These are phyloP conservation scores for Lepidium didymum DNA, from an alignment of 345 rosid species.

Conservation along the genomic window DNA sequence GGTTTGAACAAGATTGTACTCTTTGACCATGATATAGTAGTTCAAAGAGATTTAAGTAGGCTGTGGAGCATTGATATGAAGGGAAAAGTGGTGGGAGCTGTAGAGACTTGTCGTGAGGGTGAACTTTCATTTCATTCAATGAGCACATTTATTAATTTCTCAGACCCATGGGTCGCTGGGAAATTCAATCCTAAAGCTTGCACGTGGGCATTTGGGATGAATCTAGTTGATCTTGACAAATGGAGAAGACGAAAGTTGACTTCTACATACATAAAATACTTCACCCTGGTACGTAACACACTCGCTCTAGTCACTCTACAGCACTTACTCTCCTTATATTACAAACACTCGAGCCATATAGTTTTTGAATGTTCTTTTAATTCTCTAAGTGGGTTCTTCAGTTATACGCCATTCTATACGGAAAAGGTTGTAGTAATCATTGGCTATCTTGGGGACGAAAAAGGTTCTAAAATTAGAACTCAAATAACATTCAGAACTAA, in stretches of 20 bases:
- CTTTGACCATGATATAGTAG: conserved; percentile 92
- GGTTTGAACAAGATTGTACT: conserved; percentile 63
- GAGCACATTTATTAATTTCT: conserved; percentile 58
- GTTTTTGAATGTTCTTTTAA: neutral
- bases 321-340: neutral
- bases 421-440: neutral
- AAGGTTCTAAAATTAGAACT: neutral
- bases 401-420: neutral
- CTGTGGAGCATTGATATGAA: conserved; percentile 72
- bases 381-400: neutral
- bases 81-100: conserved; percentile 85
- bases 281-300: conserved; percentile 54
- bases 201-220: conserved; percentile 97
- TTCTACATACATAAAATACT: conserved; percentile 44
- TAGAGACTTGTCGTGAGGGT: conserved; percentile 67
- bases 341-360: neutral
- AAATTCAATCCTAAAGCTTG: conserved; percentile 58
- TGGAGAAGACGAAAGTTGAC: conserved; percentile 76
- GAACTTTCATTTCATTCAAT: conserved; percentile 55
- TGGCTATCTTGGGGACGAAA: neutral
- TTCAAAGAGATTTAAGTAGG: conserved; percentile 60
- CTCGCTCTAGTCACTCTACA: neutral
- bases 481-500: neutral
- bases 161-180: conserved; percentile 54
- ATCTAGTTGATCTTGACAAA: conserved; percentile 66